Evolutionary conservation across 176 grass and related monocot species (phyloP), one percentile per base, ranked within the genome.

Genomic region (Coix lacrymajobi): DNA sequence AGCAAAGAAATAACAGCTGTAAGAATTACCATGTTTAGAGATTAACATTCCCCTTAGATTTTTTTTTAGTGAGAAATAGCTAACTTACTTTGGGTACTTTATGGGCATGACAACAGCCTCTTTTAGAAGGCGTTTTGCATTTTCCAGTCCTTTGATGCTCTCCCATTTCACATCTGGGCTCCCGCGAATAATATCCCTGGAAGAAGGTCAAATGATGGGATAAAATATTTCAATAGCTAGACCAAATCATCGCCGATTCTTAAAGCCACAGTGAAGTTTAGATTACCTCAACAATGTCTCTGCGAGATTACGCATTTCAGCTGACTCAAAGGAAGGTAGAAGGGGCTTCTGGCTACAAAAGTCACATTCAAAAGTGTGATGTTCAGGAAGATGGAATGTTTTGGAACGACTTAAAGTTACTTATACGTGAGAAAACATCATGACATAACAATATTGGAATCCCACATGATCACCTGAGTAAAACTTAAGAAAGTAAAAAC

Each of bases 111-210:
- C 92, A 80, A 98, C 96, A 46, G 92, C 92, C 70, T 95, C 96
- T 89, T 95, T 98, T 57, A 95, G 91, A 67, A 95, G 91, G 14
- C 90, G 82, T 90, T 98, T 98, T 71, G 89, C 92, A 85, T 78
- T 95, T 76, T 90, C 96, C 65, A 98, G 86, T 56, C 96, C 96
- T 89, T 95, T 98, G 83, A 95, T 98, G 89, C 90, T 93, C 84
- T 98, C 96, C 96, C 96, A 98, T 80, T 95, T 92, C 52, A 95
- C 96, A 95, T 98, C 96, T 84, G 96, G 92, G 86, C 84, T 98
- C 37, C 96, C 96, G 36, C 87, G 88, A 81, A 98, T 86, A 73
- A 95, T 98, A 80, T 98, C 92, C 70, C 96, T 98, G 85, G 78
- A 60, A 45, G 46, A 60, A 45, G 39, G 20, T 19, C 41, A 46